Base-by-base conservation (phyloP, 306 rosid species). In the Crataegus laevigata region DNA sequence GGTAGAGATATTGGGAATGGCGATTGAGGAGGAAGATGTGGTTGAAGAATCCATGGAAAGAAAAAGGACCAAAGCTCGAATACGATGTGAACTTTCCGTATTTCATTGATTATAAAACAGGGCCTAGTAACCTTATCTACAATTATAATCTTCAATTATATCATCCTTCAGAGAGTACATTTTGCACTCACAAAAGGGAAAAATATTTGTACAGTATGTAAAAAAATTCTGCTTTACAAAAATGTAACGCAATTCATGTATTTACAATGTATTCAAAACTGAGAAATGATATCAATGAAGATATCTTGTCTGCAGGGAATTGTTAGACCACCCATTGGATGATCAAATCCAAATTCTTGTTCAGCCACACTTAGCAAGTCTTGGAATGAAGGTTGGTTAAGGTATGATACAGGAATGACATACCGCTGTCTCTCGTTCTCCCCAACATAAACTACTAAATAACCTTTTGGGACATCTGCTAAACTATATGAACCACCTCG, bases 261-360 rank as follows among this genome's bases (percentile, higher is more conserved):
- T 25, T 62, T 38, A 62, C 42, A 62, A 28, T 62, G 34, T 22
- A 69, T 45, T 57, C 36, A 76, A 47, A 47, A 78, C n/a, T 47
- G 30, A 64, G 84, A 79, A 73, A 82, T 83, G 66, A 88, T 36
- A 21, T 66, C 75, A 34, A 77, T 0, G 74, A 84, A 83, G 24
- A 18, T 30, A 9, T 80, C 82, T 61, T 85, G 79, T 5, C 72
- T 75, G 76, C 88, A 79, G 60, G 87, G 88, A 77, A 88, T 81
- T 74, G 88, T 81, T 57, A 88, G 81, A 57, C 89, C 88, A 21
- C 88, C 85, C 77, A 74, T 79, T 22, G 85, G 83, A 85, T 85
- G 89, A 58, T 79, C 67, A 60, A 79, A 85, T 32, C 86, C 86
- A 24, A 83, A 85, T 50, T 81, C 86, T 88, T 88, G 82, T 52